Base-by-base conservation (phyloP, 2,329 filamentous ascomycete genomes). In the Chaetomiaceae sp. region DNA sequence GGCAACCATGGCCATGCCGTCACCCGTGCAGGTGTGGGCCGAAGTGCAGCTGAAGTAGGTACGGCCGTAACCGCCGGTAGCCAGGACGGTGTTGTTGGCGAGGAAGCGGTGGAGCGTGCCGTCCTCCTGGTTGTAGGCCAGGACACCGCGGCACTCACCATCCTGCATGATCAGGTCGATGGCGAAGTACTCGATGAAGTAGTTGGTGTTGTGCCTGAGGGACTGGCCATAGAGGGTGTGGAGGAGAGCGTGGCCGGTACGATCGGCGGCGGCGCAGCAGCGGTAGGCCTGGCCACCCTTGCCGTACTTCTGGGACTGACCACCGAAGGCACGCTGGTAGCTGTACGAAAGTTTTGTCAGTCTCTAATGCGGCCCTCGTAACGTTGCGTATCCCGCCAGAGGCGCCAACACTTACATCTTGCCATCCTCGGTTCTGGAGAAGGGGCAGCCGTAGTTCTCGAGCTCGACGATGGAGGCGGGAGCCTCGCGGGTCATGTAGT, bases 111-210 rank as follows among this genome's bases (percentile, higher is more conserved):
- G 93, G 55, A 97, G 84, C 27, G 92, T 97, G 59, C 93, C 93
- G 67, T 99, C 93, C 75, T 99, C 92, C 75, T 96, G 91, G 81
- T 96, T 97, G 76, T 96, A 96, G 54, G 92, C 92, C 60, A 97
- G 79, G 61, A 97, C 88, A 82, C 93, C 93, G 62, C 91, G 91
- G 79, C 92, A 97, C 72, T 92, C 87, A 55, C 92, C 92, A 65
- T 95, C 88, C 75, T 96, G 87, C 93, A 97, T 97, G 65, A 99
- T 87, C 72, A 97, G 76, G 69, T 97, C 93, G 61, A 95, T 81
- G 63, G 91, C 93, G 70, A 97, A 99, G 80, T 91, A 97, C 74
- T 97, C 93, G 71, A 99, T 96, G 75, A 99, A 97, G 81, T 96
- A 99, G 79, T 96, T 96, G 67, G 92, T 96, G 80, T 96, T 96